Evolutionary conservation across 192 early-diverging fungal genomes (phyloP).

Genomic region (Backusella mclennaniae): DNA sequence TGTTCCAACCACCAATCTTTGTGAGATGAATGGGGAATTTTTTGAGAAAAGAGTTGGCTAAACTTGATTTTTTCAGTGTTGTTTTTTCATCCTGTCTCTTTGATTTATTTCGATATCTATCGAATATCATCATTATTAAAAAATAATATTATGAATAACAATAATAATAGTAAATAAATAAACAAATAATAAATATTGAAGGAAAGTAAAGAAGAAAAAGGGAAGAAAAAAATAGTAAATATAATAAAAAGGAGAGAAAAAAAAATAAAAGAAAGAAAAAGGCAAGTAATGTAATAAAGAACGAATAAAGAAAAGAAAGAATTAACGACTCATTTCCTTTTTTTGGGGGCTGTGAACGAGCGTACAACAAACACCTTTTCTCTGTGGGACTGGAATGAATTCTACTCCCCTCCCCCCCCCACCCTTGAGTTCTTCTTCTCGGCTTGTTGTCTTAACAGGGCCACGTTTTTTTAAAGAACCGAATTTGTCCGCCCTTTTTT

Average conservation of each 20-base stretch:
- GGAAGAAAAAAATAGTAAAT: background rate
- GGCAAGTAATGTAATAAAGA: background rate
- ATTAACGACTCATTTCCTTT: background rate
- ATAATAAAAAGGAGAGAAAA: background rate
- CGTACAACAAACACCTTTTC: background rate
- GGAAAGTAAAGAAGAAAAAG: background rate
- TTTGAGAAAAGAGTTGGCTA: conserved; percentile 5
- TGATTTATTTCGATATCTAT: conserved; percentile 16
- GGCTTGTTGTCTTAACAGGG: conserved; percentile 1
- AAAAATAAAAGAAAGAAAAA: background rate
- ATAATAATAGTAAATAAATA: background rate
- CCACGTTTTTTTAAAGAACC: conserved; percentile 1
- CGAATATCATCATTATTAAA: conserved; percentile 6
- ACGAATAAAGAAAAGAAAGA: conserved; percentile 4
- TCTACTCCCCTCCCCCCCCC: background rate
- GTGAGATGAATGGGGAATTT: conserved; percentile 13
- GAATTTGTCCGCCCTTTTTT: background rate
- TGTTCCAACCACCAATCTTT: conserved; percentile 10
- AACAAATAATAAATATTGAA: background rate
- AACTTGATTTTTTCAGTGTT: conserved; percentile 8
- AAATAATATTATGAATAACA: background rate
- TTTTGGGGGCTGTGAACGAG: conserved; percentile 3
- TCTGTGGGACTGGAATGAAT: background rate
- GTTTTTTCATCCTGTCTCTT: conserved; percentile 9
- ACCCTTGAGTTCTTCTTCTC: background rate